Percentiles rank a stretch among this genome's conserved stretches.
These are phyloP conservation scores for Phellopilus nigrolimitatus DNA, from an alignment of 1,284 basidiomycete genomes.

Conservation along the genomic window DNA sequence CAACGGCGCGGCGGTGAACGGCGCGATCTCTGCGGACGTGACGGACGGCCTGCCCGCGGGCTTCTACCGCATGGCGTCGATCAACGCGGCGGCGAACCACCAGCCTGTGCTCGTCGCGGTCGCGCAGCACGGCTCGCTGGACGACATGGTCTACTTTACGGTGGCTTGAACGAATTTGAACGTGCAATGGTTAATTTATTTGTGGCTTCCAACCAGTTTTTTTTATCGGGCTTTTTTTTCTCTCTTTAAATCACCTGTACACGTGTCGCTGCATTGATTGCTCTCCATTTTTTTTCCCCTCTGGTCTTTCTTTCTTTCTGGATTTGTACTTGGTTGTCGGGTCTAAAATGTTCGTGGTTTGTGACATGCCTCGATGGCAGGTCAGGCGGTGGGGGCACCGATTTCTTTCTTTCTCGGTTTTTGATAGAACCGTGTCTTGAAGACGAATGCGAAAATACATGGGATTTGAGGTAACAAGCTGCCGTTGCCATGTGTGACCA, in stretches of 20 bases:
- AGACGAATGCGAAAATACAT: not conserved
- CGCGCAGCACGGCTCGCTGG: conserved; percentile 56
- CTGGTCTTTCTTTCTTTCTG: too few relatives aligned
- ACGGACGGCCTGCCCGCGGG: conserved; percentile 56
- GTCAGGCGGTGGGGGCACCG: not conserved
- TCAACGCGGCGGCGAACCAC: conserved; percentile 54
- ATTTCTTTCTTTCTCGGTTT: not conserved
- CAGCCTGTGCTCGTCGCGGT: conserved; percentile 50
- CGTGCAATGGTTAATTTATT: not conserved
- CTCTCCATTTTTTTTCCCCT: too few relatives aligned
- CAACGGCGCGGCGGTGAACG: conserved; percentile 41
- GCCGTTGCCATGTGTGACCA: too few relatives aligned
- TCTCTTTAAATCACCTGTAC: not conserved
- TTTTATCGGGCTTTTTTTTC: not conserved
- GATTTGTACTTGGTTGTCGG: too few relatives aligned
- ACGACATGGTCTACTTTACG: conserved; percentile 60
- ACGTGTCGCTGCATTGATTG: too few relatives aligned
- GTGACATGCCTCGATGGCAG: not conserved
- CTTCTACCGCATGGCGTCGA: conserved; percentile 49
- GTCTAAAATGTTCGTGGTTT: not conserved
- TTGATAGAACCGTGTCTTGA: not conserved
- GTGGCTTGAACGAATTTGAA: conserved; percentile 25
- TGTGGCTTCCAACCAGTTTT: too few relatives aligned
- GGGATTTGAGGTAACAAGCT: too few relatives aligned
- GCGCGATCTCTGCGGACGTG: conserved; percentile 51